Evolutionary conservation across 2,329 filamentous ascomycete species (phyloP), one percentile per base, ranked within the genome.

Genomic region (Diaporthe amygdali): DNA sequence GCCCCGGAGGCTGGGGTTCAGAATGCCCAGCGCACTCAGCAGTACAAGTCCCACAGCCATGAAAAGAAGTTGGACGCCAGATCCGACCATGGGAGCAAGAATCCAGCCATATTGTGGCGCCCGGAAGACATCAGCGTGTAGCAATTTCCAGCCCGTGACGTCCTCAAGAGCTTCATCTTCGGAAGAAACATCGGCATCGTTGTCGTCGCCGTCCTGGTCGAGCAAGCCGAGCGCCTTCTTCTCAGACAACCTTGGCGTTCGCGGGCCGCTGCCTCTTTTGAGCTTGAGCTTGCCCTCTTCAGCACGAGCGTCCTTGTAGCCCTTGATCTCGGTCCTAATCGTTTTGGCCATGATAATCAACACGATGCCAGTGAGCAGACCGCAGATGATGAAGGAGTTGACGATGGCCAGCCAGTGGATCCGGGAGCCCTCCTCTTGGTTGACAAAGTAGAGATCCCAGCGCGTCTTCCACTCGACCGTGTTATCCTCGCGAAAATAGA

Each of bases 401-500:
- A 96, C 82, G 74, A 97, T 96, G 44, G 94, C 94, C 69, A 97
- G 86, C 93, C 94, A 97, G 79, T 97, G 94, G 30, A 96, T 94
- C 78, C 90, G 91, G 32, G 90, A 91, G 55, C 93, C 93, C 75
- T 96, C 93, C 71, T 94, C 92, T 78, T 96, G 93, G 79, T 96
- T 95, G 72, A 93, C 93, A 82, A 97, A 97, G 81, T 97, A 97
- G 68, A 96, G 84, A 77, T 97, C 93, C 94, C 95, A 97, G 68
- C 94, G 89, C 76, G 92, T 94, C 70, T 87, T 86, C 95, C 95
- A 97, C 74, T 96, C 94, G 64, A 97, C 85, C 25, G 87, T 89
- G 51, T 92, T 89, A 73, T 97, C 94, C 79, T 97, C 93, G 66
- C 94, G 91, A 83, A 95, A 97, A 81, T 96, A 97, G 17, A 97